Base-by-base conservation (phyloP, 371 early-diverging fungal genomes). In the Apophysomyces variabilis region DNA sequence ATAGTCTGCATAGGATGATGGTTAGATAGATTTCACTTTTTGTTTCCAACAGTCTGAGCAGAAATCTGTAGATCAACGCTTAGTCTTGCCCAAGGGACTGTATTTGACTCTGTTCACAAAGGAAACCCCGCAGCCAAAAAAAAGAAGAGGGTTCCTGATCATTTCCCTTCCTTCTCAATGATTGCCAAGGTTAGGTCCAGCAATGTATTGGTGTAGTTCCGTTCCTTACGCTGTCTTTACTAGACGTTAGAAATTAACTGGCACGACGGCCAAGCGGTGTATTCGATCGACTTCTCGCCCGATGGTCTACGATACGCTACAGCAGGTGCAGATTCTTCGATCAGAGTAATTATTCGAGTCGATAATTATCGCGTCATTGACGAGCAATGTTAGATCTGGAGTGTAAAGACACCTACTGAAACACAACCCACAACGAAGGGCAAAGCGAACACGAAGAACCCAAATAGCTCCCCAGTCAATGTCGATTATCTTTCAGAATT, bases 241-340 rank as follows among this genome's bases (percentile, higher is more conserved):
- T 50, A 91, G 72, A 89, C 94, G 7, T 72, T 96, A 1, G 93
- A 95, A 77, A 95, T 98, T 72, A 90, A 92, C 67, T 97, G 99
- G 99, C 99, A 98, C 75, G 95, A 92, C 68, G 90, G 88, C 60
- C 84, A 91, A 70, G 93, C 97, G 21, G 88, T 98, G 46, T 95
- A 93, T 81, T 92, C 95, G 50, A 88, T 90, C 26, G 95, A 97
- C 79, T 98, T 96, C 77, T 92, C 95, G 67, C 88, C 92, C 60
- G 78, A 79, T 63, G 73, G 75, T 39, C 61, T 44, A 54, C 84
- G 95, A 43, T 86, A 96, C 58, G 97, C 96, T 4, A 97, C 97
- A 11, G 92, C 92, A 39, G 98, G 98, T 47, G 96, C 92, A 38
- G 97, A 98, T 82, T 82, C 85, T 68, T 89, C 90, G 70, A 93